Evolutionary conservation across 306 rosid genomes (phyloP).

Genomic region (Dryas octopetala): DNA sequence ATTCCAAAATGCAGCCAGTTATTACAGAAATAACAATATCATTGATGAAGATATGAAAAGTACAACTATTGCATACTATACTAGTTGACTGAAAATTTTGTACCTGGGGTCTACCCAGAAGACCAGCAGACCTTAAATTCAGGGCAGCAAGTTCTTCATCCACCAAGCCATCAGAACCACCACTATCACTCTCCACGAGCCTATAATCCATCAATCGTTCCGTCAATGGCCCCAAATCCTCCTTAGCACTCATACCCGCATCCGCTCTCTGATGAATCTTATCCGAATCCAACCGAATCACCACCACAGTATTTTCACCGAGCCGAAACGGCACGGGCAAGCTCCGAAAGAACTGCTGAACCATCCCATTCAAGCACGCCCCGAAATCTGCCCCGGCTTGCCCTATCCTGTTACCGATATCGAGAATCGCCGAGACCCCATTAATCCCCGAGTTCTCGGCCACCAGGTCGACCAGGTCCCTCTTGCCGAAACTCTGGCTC

Average conservation of each 20-base stretch:
- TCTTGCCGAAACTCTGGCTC: slow-evolving; percentile 49
- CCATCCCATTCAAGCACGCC: slow-evolving; percentile 84
- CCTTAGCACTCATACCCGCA: slow-evolving; percentile 42
- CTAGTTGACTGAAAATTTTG: neutral
- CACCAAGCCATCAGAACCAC: slow-evolving; percentile 43
- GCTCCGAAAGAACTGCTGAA: slow-evolving; percentile 83
- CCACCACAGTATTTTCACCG: slow-evolving; percentile 43
- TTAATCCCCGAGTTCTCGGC: slow-evolving; percentile 44
- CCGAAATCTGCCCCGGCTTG: slow-evolving; percentile 93
- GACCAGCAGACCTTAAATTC: slow-evolving; percentile 60
- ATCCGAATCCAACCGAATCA: slow-evolving; percentile 46
- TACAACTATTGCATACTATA: neutral
- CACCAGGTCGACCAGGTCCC: slow-evolving; percentile 57
- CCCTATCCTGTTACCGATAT: slow-evolving; percentile 82
- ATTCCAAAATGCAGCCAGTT: neutral
- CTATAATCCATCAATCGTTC: slow-evolving; percentile 61
- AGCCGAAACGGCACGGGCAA: slow-evolving; percentile 72
- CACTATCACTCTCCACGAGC: slow-evolving; percentile 47
- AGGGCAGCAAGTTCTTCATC: slow-evolving; percentile 72
- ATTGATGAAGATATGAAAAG: neutral
- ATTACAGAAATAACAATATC: neutral
- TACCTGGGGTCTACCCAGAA: slow-evolving; percentile 87
- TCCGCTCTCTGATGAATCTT: slow-evolving; percentile 52
- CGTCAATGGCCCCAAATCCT: slow-evolving; percentile 51
- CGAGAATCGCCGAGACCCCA: slow-evolving; percentile 80